These are phyloP conservation scores for Poa pratensis DNA, from an alignment of 176 grass and related monocot species.

Conservation along the genomic window DNA sequence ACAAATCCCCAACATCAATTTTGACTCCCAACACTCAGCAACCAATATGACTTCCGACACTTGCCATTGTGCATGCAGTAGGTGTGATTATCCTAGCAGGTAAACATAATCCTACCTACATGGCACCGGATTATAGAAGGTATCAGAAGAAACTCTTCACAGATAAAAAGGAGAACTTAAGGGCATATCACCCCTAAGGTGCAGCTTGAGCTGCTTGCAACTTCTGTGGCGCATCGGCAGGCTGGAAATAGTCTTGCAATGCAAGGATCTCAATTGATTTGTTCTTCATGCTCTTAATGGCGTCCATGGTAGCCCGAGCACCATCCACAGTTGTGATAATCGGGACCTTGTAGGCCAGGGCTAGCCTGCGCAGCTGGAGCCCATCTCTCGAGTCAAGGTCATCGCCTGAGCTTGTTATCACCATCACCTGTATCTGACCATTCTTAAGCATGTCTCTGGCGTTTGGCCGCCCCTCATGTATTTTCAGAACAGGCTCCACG, in stretches of 20 bases:
- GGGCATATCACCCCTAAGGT: constrained; percentile 38
- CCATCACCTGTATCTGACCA: constrained; percentile 93
- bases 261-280: constrained; percentile 75
- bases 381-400: constrained; percentile 87
- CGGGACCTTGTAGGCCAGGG: constrained; percentile 85
- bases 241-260: constrained; percentile 88
- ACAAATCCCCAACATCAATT: constrained; percentile 27
- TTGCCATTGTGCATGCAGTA: constrained; percentile 30
- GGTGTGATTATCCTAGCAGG: constrained; percentile 26
- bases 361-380: constrained; percentile 82
- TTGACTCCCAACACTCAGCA: neutral
- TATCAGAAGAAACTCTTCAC: neutral
- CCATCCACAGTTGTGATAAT: constrained; percentile 94
- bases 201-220: constrained; percentile 66
- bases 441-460: constrained; percentile 90
- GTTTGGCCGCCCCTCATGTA: constrained; percentile 91
- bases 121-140: neutral
- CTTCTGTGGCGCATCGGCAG: constrained; percentile 48
- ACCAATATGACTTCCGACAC: constrained; percentile 18
- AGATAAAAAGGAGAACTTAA: neutral
- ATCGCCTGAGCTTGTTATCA: constrained; percentile 93
- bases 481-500: constrained; percentile 89
- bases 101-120: constrained; percentile 32
- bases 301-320: constrained; percentile 84
- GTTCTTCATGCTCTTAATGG: constrained; percentile 86